phyloP scores from a whole-genome alignment of 106 monocot species.

The Dactylorhiza incarnata region DNA sequence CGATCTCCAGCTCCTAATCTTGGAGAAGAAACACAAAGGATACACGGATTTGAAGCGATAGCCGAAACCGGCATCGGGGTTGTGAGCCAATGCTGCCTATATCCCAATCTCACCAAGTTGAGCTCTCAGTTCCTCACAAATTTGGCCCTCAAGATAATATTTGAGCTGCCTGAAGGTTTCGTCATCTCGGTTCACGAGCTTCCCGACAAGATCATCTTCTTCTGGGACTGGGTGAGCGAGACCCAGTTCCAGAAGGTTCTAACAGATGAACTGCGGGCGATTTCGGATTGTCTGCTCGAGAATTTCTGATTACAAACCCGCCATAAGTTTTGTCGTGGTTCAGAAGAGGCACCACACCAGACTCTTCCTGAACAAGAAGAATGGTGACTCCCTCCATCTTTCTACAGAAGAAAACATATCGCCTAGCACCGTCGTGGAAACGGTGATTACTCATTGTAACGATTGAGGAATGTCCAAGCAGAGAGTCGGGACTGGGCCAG shows the following conservation, averaged over 20 bases:
- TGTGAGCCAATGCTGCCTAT: constrained; percentile 78
- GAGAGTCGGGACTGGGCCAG: constrained; percentile 71
- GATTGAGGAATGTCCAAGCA: constrained; percentile 88
- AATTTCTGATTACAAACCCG: constrained; percentile 43
- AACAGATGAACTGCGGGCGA: constrained; percentile 62
- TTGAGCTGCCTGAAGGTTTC: constrained; percentile 65
- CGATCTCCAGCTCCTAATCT: constrained; percentile 68
- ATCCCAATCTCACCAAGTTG: constrained; percentile 47
- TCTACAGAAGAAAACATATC: constrained; percentile 59
- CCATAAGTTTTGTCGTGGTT: constrained; percentile 66
- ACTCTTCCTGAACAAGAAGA: constrained; percentile 42
- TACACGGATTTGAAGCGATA: constrained; percentile 80
- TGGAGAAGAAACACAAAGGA: constrained; percentile 89
- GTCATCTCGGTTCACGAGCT: constrained; percentile 30
- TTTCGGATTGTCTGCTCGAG: constrained; percentile 35
- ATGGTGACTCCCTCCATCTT: background rate
- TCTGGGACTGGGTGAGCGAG: constrained; percentile 93
- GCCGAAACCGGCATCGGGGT: constrained; percentile 82
- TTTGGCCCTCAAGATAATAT: constrained; percentile 74
- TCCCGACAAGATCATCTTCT: constrained; percentile 73
- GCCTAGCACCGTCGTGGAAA: constrained; percentile 84
- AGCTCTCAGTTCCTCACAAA: constrained; percentile 67
- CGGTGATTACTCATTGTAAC: constrained; percentile 84
- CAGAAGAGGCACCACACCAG: constrained; percentile 94
- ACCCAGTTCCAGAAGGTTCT: constrained; percentile 73